Base-by-base conservation (phyloP, 225 moss, liverwort and hornwort genomes). In the Lunularia cruciata region DNA sequence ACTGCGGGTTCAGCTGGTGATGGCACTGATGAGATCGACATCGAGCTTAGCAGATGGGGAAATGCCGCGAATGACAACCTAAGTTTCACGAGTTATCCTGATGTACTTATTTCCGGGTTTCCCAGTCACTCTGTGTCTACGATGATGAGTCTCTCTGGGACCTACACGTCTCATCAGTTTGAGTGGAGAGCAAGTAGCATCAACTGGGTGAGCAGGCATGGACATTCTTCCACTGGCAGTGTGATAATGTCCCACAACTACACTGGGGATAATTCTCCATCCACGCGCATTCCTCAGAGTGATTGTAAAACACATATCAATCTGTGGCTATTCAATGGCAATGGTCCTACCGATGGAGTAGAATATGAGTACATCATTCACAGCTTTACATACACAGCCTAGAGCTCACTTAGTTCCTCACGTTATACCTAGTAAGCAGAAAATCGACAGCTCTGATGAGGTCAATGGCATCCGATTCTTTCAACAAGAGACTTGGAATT, bases 121-220 rank as follows among this genome's bases (percentile, higher is more conserved):
- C 6, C 16, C 1, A 58, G 20, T 18, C 57, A 58, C 16, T 15
- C 32, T 7, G 35, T 5, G 32, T 2, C 57, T 1, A 35, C 57
- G 13, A 34, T 8, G 16, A 58, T 58, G 57, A 18, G 0, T 34
- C 57, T 58, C 6, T 32, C 10, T 30, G 57, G 57, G 28, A 58
- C 32, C 13, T 58, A 58, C 19, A 58, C 57, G n/a, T 58, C 57
- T 34, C 57, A 58, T 58, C 33, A 58, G 57, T 58, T 58, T 58
- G 34, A 58, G 57, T 58, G 57, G 57, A 32, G 57, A 19, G 35
- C 6, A 3, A 58, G 35, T 30, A 58, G 35, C 33, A 35, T 58
- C 1, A 58, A 34, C 57, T 58, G 57, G 57, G 33, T 58, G 18
- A 58, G 57, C 14, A 32, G 33, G 57, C 57, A 58, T 58, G 57